Base-by-base conservation (phyloP, 805 yeast genomes). In the Hemisphaericaspora nanyangensis region DNA sequence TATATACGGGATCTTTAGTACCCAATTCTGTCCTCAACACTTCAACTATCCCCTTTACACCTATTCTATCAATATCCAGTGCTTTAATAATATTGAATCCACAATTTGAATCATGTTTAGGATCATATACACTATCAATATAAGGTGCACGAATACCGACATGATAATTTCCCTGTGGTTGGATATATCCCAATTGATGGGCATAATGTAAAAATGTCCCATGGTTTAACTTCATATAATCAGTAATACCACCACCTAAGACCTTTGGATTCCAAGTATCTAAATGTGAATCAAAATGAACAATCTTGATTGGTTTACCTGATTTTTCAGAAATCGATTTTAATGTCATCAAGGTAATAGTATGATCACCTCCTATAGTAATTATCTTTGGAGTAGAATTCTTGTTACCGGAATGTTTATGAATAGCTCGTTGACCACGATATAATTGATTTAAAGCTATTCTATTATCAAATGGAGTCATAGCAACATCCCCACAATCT, bases 141-240 rank as follows among this genome's bases (percentile, higher is more conserved):
- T 63, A 76, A 1, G 86, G 86, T 3, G 85, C 86, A 44, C 87
- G 63, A 38, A 79, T 68, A 0, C 85, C 88, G 27, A 79, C 77
- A 52, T 82, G 87, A 40, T 71, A 71, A 44, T 77, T 73, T 30
- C 62, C 62, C n/a, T 64, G 61, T 12, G 65, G 60, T 3, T 69
- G 57, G 30, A 80, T 61, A 47, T 76, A 77, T 1, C 87, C 87
- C 34, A 77, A 70, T 55, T 82, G 87, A 33, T 76, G 76, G 1
- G 88, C 88, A 58, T 77, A 80, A 54, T 80, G 86, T 31, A 82
- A 61, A 45, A 80, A 80, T 0, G 88, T 80, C 5, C 87, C 88
- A 54, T 82, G 87, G 50, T 80, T 82, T 40, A 78, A 55, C 18
- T 68, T 61, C 61, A 79, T 76, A 51, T 82, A 80, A 46, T 74